Evolutionary conservation across 1,139 yeast species (phyloP), one percentile per base, ranked within the genome.

Genomic region (Kurtzmaniella quercitrusa): DNA sequence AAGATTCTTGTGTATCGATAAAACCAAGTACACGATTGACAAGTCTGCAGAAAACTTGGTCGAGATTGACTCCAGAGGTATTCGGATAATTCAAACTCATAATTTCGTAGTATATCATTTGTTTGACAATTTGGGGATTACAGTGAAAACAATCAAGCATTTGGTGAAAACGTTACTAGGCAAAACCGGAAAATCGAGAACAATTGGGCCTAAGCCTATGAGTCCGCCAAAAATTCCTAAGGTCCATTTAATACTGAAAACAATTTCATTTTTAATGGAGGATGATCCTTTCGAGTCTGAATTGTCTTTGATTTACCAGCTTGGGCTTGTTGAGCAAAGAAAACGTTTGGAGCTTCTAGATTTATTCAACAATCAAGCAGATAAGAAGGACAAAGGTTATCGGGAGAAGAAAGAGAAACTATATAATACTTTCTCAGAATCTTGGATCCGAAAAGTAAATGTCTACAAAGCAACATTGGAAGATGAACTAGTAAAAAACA

Each of bases 251-350:
- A 68, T 60, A 42, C 64, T 90, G 0, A 65, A 70, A 5, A 66
- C 67, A 24, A 54, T 87, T 6, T 55, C 73, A 1, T 65, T 84
- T 41, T 57, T 66, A 10, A 67, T 84, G 63, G 89, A 82, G 47
- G 96, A 90, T 63, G 96, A 91, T 62, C 89, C 94, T 5, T 89
- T 93, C 59, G 98, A 91, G 62, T 65, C 85, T 1, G 85, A 89
- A 52, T 63, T 91, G 46, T 79, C 79, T 37, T 75, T 85, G 76
- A 82, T 87, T 21, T 87, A 79, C 60, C 93, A 86, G 55, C 73
- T 88, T 29, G 96, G 96, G 1, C 51, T 75, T 42, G 64, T 77
- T 3, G 97, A 89, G 55, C 95, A 87, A 56, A 68, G 77, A 46
- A 71, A 75, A 46, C 68, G 97, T 43, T 47, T 78, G 38, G 90